phyloP scores from a whole-genome alignment of 495 filamentous ascomycete genomes.

The Talaromyces proteolyticus region DNA sequence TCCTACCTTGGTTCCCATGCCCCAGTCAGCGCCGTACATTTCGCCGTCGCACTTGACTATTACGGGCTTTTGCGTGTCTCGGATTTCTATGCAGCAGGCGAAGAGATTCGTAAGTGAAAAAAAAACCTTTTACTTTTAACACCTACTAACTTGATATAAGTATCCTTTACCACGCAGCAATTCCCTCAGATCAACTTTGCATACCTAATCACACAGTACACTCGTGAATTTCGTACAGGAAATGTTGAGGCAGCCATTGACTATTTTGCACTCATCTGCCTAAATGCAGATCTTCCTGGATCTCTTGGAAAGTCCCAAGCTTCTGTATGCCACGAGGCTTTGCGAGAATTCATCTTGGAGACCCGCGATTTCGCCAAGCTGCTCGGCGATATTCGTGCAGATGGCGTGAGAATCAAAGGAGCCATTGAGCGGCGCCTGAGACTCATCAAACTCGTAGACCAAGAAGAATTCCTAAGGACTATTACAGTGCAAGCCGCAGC shows the following conservation, averaged over 20 bases:
- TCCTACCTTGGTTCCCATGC: conserved; percentile 83
- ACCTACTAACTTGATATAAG: conserved; percentile 34
- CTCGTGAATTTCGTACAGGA: conserved; percentile 85
- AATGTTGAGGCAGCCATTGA: conserved; percentile 84
- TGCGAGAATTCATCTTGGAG: conserved; percentile 93
- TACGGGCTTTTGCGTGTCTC: conserved; percentile 88
- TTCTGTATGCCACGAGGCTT: conserved; percentile 80
- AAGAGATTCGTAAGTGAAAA: conserved; percentile 60
- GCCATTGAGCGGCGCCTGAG: conserved; percentile 83
- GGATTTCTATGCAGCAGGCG: conserved; percentile 59
- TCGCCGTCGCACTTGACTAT: conserved; percentile 81
- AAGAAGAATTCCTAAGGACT: conserved; percentile 75
- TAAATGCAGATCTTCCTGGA: conserved; percentile 79
- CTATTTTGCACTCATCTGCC: conserved; percentile 87
- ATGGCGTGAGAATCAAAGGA: conserved; percentile 77
- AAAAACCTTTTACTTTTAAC: not conserved
- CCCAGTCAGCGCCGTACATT: conserved; percentile 90
- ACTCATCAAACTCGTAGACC: conserved; percentile 72
- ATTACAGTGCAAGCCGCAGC: conserved; percentile 87
- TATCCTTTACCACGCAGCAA: conserved; percentile 65
- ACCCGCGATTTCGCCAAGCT: conserved; percentile 90
- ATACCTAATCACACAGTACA: conserved; percentile 89
- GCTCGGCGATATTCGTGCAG: conserved; percentile 80
- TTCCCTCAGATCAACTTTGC: conserved; percentile 92
- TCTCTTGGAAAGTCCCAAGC: conserved; percentile 70